phyloP scores from a whole-genome alignment of 495 filamentous ascomycete genomes.

The Penicillium fimorum region DNA sequence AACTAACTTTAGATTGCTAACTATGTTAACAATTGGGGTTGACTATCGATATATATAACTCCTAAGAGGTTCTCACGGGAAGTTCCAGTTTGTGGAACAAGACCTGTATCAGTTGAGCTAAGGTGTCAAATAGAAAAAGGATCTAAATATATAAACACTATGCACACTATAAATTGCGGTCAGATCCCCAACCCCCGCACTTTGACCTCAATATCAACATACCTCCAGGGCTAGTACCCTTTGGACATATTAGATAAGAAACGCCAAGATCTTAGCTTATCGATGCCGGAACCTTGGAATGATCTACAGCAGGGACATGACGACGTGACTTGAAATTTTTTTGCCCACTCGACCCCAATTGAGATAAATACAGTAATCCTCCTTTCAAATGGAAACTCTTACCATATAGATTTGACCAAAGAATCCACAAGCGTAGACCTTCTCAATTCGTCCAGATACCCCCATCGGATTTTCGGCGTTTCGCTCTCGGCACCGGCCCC shows the following conservation, averaged over 20 bases:
- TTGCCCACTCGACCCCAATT: background rate
- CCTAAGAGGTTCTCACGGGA: background rate
- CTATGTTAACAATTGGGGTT: no score
- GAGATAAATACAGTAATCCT: background rate
- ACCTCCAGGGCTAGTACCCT: no score
- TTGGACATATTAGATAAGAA: background rate
- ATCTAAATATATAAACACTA: no score
- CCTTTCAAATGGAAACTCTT: slow-evolving; percentile 10
- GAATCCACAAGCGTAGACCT: slow-evolving; percentile 26
- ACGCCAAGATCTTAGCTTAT: slow-evolving; percentile 6
- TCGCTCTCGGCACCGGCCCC: background rate
- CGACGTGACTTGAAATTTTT: background rate
- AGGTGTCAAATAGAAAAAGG: background rate
- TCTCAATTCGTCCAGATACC: slow-evolving; percentile 25
- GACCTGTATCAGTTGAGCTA: background rate
- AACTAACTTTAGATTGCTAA: background rate
- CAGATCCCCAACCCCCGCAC: background rate
- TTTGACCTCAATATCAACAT: background rate
- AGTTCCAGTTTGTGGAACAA: background rate
- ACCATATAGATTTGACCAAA: slow-evolving; percentile 19
- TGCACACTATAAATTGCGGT: background rate
- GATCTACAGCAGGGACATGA: background rate
- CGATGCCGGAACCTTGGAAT: background rate
- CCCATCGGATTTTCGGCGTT: slow-evolving; percentile 23
- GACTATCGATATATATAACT: background rate